phyloP scores from a whole-genome alignment of 306 rosid genomes.

The Fragaria nilgerrensis region DNA sequence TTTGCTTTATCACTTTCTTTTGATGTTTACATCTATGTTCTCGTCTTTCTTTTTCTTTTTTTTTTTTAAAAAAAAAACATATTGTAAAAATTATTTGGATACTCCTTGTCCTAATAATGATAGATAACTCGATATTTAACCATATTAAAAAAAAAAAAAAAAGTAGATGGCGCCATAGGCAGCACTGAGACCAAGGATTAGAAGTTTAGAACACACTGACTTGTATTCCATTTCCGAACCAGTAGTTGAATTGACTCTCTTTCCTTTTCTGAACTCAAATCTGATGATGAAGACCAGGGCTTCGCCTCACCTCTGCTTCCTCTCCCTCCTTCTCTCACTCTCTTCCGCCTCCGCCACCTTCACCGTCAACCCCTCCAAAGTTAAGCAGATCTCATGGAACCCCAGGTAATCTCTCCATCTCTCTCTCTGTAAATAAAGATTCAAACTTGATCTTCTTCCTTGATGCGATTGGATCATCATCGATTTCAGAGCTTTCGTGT shows the following conservation, averaged over 20 bases:
- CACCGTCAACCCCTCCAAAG: constrained; percentile 84
- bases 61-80: too few species aligned
- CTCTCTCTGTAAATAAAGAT: background rate
- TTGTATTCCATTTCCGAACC: too few species aligned
- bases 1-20: too few species aligned
- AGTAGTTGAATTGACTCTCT: background rate
- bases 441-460: background rate
- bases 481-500: constrained; percentile 80
- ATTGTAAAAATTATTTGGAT: too few species aligned
- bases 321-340: constrained; percentile 38
- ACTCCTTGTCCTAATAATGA: too few species aligned
- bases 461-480: constrained; percentile 16
- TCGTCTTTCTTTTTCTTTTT: too few species aligned
- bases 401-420: constrained; percentile 57
- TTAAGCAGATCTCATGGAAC: constrained; percentile 86
- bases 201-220: too few species aligned
- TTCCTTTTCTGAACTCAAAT: constrained; percentile 13
- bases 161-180: too few species aligned
- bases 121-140: too few species aligned
- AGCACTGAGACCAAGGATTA: too few species aligned
- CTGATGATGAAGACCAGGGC: constrained; percentile 37
- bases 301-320: constrained; percentile 23
- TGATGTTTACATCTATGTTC: too few species aligned
- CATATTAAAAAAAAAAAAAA: too few species aligned
- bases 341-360: constrained; percentile 53